Conservation (phyloP, 148 eudicot genomes). For the Camellia lanceoleosa region DNA sequence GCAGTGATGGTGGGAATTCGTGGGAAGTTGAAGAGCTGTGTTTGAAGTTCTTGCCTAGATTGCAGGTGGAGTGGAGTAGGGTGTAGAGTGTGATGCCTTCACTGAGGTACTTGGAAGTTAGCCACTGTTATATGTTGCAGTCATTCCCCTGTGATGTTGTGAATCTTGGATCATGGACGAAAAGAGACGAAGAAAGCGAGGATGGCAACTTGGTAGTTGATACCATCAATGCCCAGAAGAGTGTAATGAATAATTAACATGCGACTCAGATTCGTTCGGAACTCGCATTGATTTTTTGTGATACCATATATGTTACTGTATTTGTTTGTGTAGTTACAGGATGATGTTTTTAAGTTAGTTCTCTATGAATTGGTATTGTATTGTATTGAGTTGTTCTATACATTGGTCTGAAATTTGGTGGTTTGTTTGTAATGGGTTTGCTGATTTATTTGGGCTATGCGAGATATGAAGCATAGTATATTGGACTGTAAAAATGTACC, state of each 20-base stretch:
- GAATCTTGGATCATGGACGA: background rate
- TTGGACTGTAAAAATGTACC: no score
- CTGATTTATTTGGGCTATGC: background rate
- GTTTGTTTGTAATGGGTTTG: background rate
- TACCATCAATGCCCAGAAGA: background rate
- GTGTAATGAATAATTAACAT: no score
- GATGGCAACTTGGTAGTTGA: background rate
- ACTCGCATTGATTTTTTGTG: no score
- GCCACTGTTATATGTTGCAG: background rate
- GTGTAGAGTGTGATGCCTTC: conserved; percentile 1
- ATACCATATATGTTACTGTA: no score
- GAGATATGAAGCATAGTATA: background rate
- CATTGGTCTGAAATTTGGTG: background rate
- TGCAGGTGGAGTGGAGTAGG: background rate
- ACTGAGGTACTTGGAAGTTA: background rate
- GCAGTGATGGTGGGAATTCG: background rate
- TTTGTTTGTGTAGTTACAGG: no score
- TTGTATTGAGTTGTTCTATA: no score
- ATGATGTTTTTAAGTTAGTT: no score
- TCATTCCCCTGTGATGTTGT: background rate
- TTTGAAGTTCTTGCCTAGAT: conserved; percentile 1
- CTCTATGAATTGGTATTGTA: background rate
- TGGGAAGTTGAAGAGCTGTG: background rate
- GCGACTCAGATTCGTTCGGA: no score
- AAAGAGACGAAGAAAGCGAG: background rate